phyloP scores from a whole-genome alignment of 257 asterid genomes.

The Orobanche coerulescens region DNA sequence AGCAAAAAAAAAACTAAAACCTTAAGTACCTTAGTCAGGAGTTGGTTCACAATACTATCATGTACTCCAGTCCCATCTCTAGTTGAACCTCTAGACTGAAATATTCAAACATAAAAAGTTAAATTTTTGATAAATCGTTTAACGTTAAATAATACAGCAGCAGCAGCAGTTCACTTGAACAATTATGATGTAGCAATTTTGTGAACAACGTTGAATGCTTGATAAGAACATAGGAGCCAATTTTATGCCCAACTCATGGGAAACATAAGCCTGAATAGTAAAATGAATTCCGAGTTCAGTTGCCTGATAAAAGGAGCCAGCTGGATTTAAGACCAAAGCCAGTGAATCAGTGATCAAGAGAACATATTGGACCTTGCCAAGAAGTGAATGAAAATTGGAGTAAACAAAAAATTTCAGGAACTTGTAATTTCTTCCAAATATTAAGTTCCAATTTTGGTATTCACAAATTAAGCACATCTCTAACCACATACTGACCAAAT shows the following conservation, averaged over 20 bases:
- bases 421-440: slow-evolving; percentile 4
- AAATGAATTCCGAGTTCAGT: slow-evolving; percentile 1
- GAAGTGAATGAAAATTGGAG: not conserved
- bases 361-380: not conserved
- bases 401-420: not conserved
- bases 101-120: slow-evolving; percentile 27
- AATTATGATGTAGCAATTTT: slow-evolving; percentile 4
- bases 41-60: slow-evolving; percentile 97
- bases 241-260: slow-evolving; percentile 16
- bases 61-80: slow-evolving; percentile 99
- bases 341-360: slow-evolving; percentile 19
- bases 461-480: slow-evolving; percentile 7
- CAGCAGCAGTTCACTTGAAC: slow-evolving; percentile 16
- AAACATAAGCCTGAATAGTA: not conserved
- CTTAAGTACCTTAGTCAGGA: slow-evolving; percentile 79
- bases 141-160: slow-evolving; percentile 17
- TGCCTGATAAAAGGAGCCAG: slow-evolving; percentile 1
- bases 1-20: slow-evolving; percentile 23
- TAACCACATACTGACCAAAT: not conserved
- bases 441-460: slow-evolving; percentile 1
- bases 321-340: slow-evolving; percentile 13
- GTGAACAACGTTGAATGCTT: slow-evolving; percentile 3
- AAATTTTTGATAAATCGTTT: not conserved
- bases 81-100: slow-evolving; percentile 97
- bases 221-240: slow-evolving; percentile 12